A percentile compares a stretch with the other conserved stretches of the same genome.
Conservation (phyloP, 164 flowering plant genomes). For the Vitis cinerea region DNA sequence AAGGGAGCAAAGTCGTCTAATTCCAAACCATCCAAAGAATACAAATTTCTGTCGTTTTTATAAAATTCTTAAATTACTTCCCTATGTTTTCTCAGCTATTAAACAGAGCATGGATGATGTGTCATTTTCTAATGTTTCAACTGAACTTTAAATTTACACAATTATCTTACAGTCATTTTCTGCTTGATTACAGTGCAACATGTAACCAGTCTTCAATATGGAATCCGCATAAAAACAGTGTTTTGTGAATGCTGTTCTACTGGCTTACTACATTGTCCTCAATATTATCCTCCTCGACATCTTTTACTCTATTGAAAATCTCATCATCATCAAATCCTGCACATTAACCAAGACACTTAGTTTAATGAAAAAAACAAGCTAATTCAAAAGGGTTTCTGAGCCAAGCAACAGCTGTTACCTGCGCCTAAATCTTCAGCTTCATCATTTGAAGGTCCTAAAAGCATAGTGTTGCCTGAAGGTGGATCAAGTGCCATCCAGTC, state of each 20-base stretch:
- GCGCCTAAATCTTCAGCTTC: conserved; percentile 46
- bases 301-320: conserved; percentile 36
- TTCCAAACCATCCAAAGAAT: background rate
- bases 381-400: background rate
- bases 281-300: conserved; percentile 28
- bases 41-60: background rate
- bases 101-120: background rate
- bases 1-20: background rate
- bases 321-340: conserved; percentile 71
- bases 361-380: background rate
- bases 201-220: conserved; percentile 1
- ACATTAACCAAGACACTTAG: background rate
- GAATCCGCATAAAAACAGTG: background rate
- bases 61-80: background rate
- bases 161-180: background rate
- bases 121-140: background rate
- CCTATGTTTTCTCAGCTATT: background rate
- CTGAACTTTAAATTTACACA: background rate
- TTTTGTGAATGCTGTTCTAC: conserved; percentile 5
- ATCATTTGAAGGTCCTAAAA: conserved; percentile 32
- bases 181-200: background rate
- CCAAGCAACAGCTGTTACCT: conserved; percentile 34
- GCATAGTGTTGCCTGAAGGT: conserved; percentile 31
- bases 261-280: conserved; percentile 15
- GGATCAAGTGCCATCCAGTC: conserved; percentile 62